These are phyloP conservation scores for Phytophthora pluvialis DNA, from an alignment of 352 stramenopile genomes.

Conservation along the genomic window DNA sequence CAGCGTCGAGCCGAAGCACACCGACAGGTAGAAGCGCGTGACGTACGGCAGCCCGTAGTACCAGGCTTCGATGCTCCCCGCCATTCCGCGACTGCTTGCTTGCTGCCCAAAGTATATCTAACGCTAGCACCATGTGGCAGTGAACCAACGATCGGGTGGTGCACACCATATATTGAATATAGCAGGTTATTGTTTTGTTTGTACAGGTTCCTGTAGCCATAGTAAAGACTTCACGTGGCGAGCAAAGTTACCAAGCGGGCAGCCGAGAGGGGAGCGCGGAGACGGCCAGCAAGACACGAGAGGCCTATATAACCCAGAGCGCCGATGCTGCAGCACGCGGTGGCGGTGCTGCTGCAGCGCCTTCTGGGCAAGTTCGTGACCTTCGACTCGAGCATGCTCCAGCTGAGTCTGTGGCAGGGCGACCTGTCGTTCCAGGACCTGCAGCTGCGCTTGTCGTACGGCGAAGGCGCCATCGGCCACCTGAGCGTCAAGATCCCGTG, in stretches of 20 bases:
- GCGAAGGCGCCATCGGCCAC: conserved; percentile 76
- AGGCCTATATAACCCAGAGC: neutral
- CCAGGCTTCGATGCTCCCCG: conserved; percentile 81
- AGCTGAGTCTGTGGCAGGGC: conserved; percentile 86
- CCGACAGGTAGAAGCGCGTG: conserved; percentile 86
- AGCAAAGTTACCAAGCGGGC: neutral
- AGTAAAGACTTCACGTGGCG: neutral
- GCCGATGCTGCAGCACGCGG: conserved; percentile 80
- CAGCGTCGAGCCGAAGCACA: conserved; percentile 84
- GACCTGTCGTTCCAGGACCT: conserved; percentile 87
- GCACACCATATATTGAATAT: neutral
- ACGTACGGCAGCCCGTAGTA: conserved; percentile 87
- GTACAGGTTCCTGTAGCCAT: conserved; percentile 7
- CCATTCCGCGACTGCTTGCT: conserved; percentile 43
- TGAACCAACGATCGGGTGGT: neutral
- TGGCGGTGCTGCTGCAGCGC: conserved; percentile 86
- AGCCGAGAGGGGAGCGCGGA: neutral
- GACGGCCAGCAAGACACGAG: neutral
- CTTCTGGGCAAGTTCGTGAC: conserved; percentile 90
- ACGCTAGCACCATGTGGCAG: conserved; percentile 8
- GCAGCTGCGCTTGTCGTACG: conserved; percentile 80
- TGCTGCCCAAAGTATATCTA: conserved; percentile 6
- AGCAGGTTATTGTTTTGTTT: neutral
- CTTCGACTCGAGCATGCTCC: conserved; percentile 86
- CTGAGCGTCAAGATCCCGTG: conserved; percentile 88